Evolutionary conservation across 306 rosid species (phyloP), one percentile per base, ranked within the genome.

Genomic region (Begonia loranthoides): DNA sequence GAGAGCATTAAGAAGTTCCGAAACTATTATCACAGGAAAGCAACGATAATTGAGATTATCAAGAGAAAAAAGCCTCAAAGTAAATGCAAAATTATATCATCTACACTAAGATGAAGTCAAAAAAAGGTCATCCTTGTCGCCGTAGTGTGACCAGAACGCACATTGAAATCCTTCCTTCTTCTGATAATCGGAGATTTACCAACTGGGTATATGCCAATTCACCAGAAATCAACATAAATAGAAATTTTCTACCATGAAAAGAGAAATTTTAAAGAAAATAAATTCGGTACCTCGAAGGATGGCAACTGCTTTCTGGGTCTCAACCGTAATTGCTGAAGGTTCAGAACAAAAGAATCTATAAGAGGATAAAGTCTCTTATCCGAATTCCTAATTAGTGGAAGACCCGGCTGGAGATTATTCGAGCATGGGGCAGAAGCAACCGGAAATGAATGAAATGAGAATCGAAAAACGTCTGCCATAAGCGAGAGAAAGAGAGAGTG

Each of bases 381-480:
- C 2, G 72, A 56, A 52, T 58, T 62, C 16, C 14, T 65, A 36
- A 22, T 24, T 12, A 68, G 65, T 13, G 64, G 40, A 24, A 76
- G 58, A 44, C 64, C 62, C 12, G 70, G 66, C 1, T 64, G 83
- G 59, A 68, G 70, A 59, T 74, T 56, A 49, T 45, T 59, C 54
- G 55, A 67, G 11, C 73, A 66, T 19, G 89, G 68, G 8, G 80
- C 48, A 34, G 68, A 71, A 60, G 82, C 62, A 15, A 75, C 48
- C 28, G 67, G 75, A 4, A 66, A 77, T 50, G 85, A 72, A 55
- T 69, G 87, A 41, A 66, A 73, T 56, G 77, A 79, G 41, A 77
- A 68, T 58, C 74, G 82, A 63, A 76, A 41, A 63, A 72, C 79
- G 73, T 71, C 79, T 11, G 97, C 97, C 97, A 89, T 89, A 4